These are phyloP conservation scores for Thermochaetoides dissita DNA, from an alignment of 2,329 filamentous ascomycete genomes.

Conservation along the genomic window DNA sequence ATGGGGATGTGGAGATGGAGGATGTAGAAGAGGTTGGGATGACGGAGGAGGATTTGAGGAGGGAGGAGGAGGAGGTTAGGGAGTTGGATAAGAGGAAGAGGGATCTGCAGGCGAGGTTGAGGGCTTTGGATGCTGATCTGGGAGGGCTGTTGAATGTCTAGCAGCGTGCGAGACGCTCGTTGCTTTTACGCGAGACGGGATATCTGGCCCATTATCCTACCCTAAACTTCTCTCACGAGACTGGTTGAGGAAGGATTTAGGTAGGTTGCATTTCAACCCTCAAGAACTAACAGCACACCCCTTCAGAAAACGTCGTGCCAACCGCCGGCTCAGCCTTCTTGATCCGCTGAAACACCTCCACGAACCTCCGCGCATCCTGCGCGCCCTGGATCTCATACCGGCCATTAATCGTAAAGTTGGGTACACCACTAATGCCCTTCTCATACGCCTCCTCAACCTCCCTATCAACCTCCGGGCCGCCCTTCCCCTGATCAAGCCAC, in stretches of 20 bases:
- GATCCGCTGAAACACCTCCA: conserved; percentile 47
- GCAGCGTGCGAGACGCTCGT: neutral
- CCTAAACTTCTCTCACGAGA: no score
- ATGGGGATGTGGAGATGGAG: conserved; percentile 27
- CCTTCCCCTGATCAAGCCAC: conserved; percentile 40
- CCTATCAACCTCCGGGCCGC: conserved; percentile 42
- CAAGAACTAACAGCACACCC: conserved; percentile 7
- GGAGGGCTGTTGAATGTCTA: conserved; percentile 40
- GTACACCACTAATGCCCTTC: conserved; percentile 50
- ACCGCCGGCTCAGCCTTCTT: conserved; percentile 18
- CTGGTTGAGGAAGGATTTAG: no score
- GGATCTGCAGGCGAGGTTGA: conserved; percentile 38
- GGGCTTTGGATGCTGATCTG: conserved; percentile 41
- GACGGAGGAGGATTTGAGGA: conserved; percentile 32
- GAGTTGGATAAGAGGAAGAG: conserved; percentile 42
- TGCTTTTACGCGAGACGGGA: neutral
- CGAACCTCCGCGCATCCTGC: conserved; percentile 53
- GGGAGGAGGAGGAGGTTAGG: conserved; percentile 52
- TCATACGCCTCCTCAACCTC: conserved; percentile 39
- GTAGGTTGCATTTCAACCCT: neutral
- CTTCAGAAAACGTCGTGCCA: conserved; percentile 5
- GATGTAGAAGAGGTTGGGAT: conserved; percentile 28
- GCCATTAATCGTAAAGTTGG: conserved; percentile 60
- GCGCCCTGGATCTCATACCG: conserved; percentile 55
- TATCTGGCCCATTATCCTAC: no score